Evolutionary conservation across 164 flowering plant species (phyloP), one percentile per base, ranked within the genome.

Genomic region (Tetracentron sinense): DNA sequence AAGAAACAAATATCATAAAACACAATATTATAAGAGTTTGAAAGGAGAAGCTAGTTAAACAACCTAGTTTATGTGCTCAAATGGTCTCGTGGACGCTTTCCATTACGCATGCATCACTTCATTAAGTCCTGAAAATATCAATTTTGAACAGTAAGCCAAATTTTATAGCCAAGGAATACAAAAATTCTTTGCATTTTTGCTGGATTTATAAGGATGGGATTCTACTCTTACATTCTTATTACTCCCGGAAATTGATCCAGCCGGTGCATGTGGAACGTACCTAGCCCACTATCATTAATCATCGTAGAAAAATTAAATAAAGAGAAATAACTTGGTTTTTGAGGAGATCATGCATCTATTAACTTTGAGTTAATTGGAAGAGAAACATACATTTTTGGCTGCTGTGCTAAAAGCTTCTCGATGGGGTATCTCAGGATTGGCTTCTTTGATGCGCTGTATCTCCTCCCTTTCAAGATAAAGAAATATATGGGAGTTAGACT

Each of bases 391-490:
- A 67, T 83, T 83, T 75, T 85, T 85, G 0, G 89, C 85, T 16
- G 89, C 89, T 0, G 86, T 56, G 60, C 89, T 85, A 54, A 85
- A 85, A 52, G 90, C 90, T 68, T 85, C 87, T 17, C 90, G 61
- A 28, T 85, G 90, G 21, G 83, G 80, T 47, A 83, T 81, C 69
- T 85, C 85, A 3, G 90, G 90, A 59, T 85, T 81, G 33, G 83
- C 83, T 1, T 81, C 80, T 66, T 85, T 85, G 71, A 85, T 81
- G 31, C 87, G 83, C 71, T 83, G 87, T 11, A 85, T 85, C 76
- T 85, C 90, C 72, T 85, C 90, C 72, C 90, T 85, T 27, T 3
- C 12, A 29, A 35, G 27, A 30, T 25, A 53, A 0, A 21, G 21
- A 22, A 49, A 11, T 49, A 23, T 31, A 4, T 25, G 53, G 44